Base-by-base conservation (phyloP, 1,139 yeast genomes). In the Zygotorulaspora mrakii region DNA sequence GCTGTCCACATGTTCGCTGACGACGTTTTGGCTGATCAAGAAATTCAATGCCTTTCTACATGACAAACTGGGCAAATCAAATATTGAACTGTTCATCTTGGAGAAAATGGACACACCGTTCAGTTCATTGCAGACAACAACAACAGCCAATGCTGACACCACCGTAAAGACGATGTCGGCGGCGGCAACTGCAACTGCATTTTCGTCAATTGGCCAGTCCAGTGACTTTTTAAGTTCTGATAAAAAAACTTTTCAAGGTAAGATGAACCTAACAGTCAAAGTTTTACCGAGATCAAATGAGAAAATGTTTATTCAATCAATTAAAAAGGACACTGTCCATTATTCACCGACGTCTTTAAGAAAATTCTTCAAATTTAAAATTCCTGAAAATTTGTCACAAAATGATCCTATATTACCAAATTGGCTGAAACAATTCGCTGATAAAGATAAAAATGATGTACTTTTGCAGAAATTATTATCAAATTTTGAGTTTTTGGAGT, bases 401-500 rank as follows among this genome's bases (percentile, higher is more conserved):
- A 50, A 55, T 20, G 53, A 52, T 26, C 22, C 41, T 3, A 18
- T 53, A 14, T 51, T 75, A 12, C 83, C 84, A 2, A 43, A 42
- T 2, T 78, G 84, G 84, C 54, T 78, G 31, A 52, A 56, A 28
- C 65, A 64, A 9, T 64, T 68, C 31, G 51, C 62, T 1, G 47
- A 60, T 22, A 55, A 62, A n/a, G 57, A 55, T 3, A 62, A 71
- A 1, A 57, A 68, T n/a, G 55, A 46, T 29, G 28, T 58, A 2
- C 53, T 64, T 13, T 57, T 77, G 35, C 55, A 66, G 14, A 46
- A 56, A 8, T 67, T 72, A 42, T 74, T 76, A 49, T 59, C 64
- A 40, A 71, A 67, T 43, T 71, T 77, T 43, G 82, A 77, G 59
- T 62, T 61, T 26, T 54, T 69, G 37, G 85, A 79, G 53, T 71